phyloP scores from a whole-genome alignment of 2,329 filamentous ascomycete species.

The Sclerotinia subarctica region DNA sequence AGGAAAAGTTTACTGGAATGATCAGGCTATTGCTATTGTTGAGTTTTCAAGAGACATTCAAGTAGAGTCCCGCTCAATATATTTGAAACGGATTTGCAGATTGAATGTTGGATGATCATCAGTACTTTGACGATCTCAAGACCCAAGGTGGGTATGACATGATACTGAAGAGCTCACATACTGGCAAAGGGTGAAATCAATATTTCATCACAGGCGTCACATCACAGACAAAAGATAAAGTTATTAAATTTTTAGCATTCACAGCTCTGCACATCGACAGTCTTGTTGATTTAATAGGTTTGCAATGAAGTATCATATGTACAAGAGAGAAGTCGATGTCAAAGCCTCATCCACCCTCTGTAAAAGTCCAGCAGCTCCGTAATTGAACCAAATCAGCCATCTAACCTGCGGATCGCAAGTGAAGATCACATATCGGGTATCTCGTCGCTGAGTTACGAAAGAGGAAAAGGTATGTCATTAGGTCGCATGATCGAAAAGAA shows the following conservation, averaged over 20 bases:
- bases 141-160: neutral
- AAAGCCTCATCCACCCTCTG: conserved; percentile 22
- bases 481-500: conserved; percentile 28
- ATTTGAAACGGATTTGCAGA: neutral
- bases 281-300: conserved; percentile 7
- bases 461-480: conserved; percentile 30
- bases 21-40: neutral
- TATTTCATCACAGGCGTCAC: no score
- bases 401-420: conserved; percentile 27
- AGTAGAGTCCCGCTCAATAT: neutral
- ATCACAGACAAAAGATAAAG: neutral
- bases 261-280: conserved; percentile 3
- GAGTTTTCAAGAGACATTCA: neutral
- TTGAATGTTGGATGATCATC: neutral
- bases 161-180: neutral
- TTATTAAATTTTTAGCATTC: conserved; percentile 11
- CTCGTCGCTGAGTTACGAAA: conserved; percentile 24
- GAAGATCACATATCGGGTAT: conserved; percentile 30
- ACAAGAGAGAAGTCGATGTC: conserved; percentile 20
- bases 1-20: neutral
- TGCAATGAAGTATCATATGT: conserved; percentile 21
- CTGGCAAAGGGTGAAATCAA: no score
- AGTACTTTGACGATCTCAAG: neutral
- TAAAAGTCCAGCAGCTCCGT: conserved; percentile 19
- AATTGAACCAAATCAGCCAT: conserved; percentile 13